Base-by-base conservation (phyloP, 129 eudicot species). In the Helichrysum umbraculigerum region DNA sequence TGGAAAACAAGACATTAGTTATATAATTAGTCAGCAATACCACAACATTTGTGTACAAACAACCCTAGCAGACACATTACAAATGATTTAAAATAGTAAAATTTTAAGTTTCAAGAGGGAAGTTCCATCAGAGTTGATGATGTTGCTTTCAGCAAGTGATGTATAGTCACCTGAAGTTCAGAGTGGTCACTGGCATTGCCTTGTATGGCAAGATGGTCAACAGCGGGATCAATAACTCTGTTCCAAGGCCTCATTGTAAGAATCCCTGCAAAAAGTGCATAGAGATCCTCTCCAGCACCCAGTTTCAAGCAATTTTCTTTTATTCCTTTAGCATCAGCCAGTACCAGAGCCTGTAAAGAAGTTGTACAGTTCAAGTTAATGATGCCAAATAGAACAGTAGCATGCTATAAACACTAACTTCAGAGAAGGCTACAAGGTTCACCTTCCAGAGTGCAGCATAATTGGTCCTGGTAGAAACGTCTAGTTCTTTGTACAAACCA, bases 401-500 rank as follows among this genome's bases (percentile, higher is more conserved):
- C 73, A 52, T 17, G 28, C 28, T 25, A 25, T 25, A 25, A 25
- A 25, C 28, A 28, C 19, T 15, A 14, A 73, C 22, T 59, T 20
- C 30, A 33, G 21, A 19, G 6, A 22, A 12, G 47, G 5, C 15
- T 25, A 68, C 6, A 65, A 20, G 14, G 50, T 29, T 68, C 76
- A 93, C 97, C 98, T 93, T 87, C 97, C 98, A 93, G 47, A 93
- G 85, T 20, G 97, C 83, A 30, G 98, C 97, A 81, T 93, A 93
- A 85, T 83, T 88, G 71, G 84, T 84, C 80, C 97, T 86, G 4
- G 83, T 91, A 15, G 79, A 65, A 71, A 29, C 5, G 71, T 91
- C 98, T 70, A 93, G 97, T 30, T 88, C 93, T 79, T 91, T 93
- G 82, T 57, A 93, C 51, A 93, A 84, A 70, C 98, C 98, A 91